These are phyloP conservation scores for Eucalyptus marginata DNA, from an alignment of 345 rosid genomes.

Conservation along the genomic window DNA sequence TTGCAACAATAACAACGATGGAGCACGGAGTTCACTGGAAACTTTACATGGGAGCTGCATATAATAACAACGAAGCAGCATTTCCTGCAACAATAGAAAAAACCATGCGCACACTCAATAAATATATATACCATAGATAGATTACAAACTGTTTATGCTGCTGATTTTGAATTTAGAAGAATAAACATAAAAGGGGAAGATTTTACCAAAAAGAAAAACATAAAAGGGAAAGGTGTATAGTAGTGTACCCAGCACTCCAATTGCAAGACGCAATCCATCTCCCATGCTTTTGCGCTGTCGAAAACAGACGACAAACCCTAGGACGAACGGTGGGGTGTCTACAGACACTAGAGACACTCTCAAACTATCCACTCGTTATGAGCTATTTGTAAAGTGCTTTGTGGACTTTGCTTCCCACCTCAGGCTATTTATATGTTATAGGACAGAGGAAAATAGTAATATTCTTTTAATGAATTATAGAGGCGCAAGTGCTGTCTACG, in stretches of 20 bases:
- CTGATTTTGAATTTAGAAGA: background rate
- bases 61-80: conserved; percentile 66
- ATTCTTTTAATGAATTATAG: background rate
- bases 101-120: background rate
- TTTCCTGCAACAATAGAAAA: conserved; percentile 45
- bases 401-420: background rate
- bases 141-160: background rate
- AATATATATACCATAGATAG: background rate
- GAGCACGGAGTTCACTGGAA: background rate
- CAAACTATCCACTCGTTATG: background rate
- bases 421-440: conserved; percentile 15
- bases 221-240: background rate
- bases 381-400: background rate
- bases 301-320: background rate
- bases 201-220: too few relatives aligned
- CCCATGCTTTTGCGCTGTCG: conserved; percentile 9
- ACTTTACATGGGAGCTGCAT: conserved; percentile 60
- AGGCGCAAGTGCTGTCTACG: conserved; percentile 10
- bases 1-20: background rate
- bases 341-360: background rate
- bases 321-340: background rate
- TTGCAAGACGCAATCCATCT: conserved; percentile 44
- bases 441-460: background rate
- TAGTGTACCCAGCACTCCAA: conserved; percentile 45
- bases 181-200: background rate